phyloP scores from a whole-genome alignment of 345 rosid genomes.

The Euphorbia lathyris region DNA sequence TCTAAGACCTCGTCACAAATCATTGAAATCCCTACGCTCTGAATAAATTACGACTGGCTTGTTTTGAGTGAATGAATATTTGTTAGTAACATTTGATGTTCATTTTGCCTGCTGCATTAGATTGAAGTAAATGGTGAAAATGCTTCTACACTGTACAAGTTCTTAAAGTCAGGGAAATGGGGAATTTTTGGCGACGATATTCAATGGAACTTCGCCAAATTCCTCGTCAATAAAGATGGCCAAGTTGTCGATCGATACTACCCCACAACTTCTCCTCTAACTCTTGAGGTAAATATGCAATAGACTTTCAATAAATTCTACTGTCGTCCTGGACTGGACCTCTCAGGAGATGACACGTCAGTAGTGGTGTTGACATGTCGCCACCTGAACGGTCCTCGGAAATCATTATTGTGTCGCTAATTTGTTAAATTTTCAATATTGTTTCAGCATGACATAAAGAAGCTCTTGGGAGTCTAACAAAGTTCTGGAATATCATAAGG shows the following conservation, averaged over 20 bases:
- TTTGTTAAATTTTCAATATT: slow-evolving; percentile 3
- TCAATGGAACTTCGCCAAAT: slow-evolving; percentile 36
- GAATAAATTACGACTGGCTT: neutral
- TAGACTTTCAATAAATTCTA: neutral
- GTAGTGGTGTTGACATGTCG: no score
- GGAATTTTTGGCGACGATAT: slow-evolving; percentile 35
- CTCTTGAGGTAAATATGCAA: slow-evolving; percentile 24
- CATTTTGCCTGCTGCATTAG: slow-evolving; percentile 6
- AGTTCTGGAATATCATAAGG: neutral
- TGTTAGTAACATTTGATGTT: no score
- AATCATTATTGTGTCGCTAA: neutral
- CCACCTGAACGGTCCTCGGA: neutral
- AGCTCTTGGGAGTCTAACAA: slow-evolving; percentile 38
- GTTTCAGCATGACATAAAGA: slow-evolving; percentile 57
- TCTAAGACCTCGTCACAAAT: neutral
- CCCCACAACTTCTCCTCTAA: slow-evolving; percentile 32
- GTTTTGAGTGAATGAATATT: neutral
- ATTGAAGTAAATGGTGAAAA: slow-evolving; percentile 31
- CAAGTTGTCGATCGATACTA: slow-evolving; percentile 31
- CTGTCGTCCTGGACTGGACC: no score
- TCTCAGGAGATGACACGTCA: no score
- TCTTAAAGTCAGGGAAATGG: slow-evolving; percentile 31
- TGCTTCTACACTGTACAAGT: slow-evolving; percentile 32
- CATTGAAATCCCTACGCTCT: neutral
- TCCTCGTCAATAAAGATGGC: slow-evolving; percentile 27